Conservation (phyloP, 139 green algal species). For the Pleodorina starrii region DNA sequence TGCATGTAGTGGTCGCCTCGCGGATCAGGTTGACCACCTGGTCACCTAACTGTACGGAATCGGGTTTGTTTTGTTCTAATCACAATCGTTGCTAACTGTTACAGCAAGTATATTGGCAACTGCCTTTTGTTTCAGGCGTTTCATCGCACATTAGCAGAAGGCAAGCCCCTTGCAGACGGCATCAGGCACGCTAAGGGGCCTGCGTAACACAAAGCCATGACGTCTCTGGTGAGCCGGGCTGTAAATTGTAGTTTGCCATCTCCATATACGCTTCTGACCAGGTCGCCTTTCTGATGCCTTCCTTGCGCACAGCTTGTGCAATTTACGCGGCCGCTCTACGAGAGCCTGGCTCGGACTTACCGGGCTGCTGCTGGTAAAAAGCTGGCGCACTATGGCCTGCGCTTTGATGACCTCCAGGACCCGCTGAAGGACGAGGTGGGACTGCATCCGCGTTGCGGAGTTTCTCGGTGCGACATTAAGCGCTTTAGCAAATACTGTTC, state of each 20-base stretch:
- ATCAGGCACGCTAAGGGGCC: not conserved
- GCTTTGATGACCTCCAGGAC: constrained; percentile 98
- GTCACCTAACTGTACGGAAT: no score
- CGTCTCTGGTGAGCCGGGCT: constrained; percentile 21
- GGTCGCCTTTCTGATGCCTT: no score
- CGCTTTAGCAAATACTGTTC: not conserved
- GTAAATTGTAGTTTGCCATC: not conserved
- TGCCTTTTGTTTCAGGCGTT: not conserved
- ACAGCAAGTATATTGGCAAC: no score
- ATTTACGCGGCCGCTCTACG: constrained; percentile 45
- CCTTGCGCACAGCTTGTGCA: constrained; percentile 47
- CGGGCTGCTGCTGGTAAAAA: constrained; percentile 79
- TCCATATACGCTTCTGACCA: not conserved
- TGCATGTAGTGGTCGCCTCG: no score
- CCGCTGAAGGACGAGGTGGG: constrained; percentile 86
- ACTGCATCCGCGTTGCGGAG: not conserved
- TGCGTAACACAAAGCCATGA: not conserved
- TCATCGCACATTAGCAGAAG: no score
- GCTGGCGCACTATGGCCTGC: constrained; percentile 92
- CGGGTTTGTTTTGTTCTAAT: no score
- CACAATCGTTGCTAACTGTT: no score
- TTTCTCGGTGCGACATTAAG: not conserved
- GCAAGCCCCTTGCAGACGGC: not conserved
- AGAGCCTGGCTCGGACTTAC: constrained; percentile 61
- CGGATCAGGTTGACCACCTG: no score